These are phyloP conservation scores for Sporobolomyces phaffii DNA, from an alignment of 768 basidiomycete species.

Conservation along the genomic window DNA sequence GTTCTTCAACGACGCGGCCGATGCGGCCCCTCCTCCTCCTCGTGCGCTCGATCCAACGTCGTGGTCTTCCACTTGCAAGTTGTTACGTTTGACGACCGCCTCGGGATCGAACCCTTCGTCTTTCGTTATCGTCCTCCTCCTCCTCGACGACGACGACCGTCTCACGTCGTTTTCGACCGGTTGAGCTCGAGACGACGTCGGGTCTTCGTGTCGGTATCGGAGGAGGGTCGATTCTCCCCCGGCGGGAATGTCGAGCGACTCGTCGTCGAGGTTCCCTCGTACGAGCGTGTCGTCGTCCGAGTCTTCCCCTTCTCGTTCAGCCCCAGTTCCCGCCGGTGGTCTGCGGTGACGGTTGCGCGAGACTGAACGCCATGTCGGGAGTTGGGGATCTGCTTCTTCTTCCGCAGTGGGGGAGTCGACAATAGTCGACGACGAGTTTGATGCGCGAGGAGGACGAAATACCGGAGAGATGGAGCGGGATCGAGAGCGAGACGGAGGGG, in stretches of 20 bases:
- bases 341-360: constrained; percentile 26
- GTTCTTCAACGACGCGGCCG: constrained; percentile 6
- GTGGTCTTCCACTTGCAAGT: neutral
- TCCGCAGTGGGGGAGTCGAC: too few species aligned
- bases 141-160: too few species aligned
- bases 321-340: too few species aligned
- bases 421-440: too few species aligned
- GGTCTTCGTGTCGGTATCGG: neutral
- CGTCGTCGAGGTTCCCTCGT: constrained; percentile 20
- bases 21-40: neutral
- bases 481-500: too few species aligned
- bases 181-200: neutral
- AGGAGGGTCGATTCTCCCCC: constrained; percentile 25
- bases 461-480: too few species aligned
- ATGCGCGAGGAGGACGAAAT: too few species aligned
- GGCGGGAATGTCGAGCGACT: constrained; percentile 27
- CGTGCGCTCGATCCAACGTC: neutral
- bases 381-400: neutral
- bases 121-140: too few species aligned
- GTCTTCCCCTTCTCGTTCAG: too few species aligned
- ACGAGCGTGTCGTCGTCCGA: constrained; percentile 32
- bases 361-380: constrained; percentile 31
- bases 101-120: constrained; percentile 24
- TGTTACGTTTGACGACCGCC: too few species aligned
- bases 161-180: too few species aligned